Percentiles rank a stretch among this genome's conserved stretches.
These are phyloP conservation scores for Rubia peregrina DNA, from an alignment of 305 asterid species.

Conservation along the genomic window DNA sequence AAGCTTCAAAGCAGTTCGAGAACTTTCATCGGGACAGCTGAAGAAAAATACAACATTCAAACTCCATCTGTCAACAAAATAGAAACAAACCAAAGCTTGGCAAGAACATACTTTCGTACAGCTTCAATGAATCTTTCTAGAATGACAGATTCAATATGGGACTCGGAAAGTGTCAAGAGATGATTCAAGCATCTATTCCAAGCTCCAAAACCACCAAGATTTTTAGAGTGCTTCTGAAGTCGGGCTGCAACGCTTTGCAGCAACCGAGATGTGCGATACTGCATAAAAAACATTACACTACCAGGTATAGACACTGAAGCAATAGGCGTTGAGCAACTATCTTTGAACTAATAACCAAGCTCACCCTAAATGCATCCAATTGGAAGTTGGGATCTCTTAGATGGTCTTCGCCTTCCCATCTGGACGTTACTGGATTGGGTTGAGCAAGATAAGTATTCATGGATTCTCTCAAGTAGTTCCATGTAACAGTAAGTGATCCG, in stretches of 20 bases:
- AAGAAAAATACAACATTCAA: constrained; percentile 17
- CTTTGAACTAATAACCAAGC: constrained; percentile 16
- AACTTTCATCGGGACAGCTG: constrained; percentile 74
- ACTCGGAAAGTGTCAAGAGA: constrained; percentile 87
- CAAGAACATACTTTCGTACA: constrained; percentile 44
- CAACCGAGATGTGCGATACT: constrained; percentile 93
- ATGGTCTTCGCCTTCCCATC: constrained; percentile 97
- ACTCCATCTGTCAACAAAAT: constrained; percentile 10
- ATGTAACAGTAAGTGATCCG: constrained; percentile 73
- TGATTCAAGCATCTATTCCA: constrained; percentile 98
- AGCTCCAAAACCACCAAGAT: constrained; percentile 87
- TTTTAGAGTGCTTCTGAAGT: constrained; percentile 78
- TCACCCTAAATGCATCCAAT: constrained; percentile 89
- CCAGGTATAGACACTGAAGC: neutral
- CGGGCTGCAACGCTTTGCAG: constrained; percentile 87
- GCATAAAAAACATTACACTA: constrained; percentile 24
- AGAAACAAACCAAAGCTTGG: neutral
- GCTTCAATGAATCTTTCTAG: constrained; percentile 82
- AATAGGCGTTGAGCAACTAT: neutral
- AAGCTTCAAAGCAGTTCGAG: constrained; percentile 74
- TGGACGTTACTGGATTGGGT: constrained; percentile 92
- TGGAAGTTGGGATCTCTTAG: constrained; percentile 86
- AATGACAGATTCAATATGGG: constrained; percentile 81
- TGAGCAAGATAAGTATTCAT: constrained; percentile 86
- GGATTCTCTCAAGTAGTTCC: constrained; percentile 90